A percentile compares a stretch with the other conserved stretches of the same genome.
These are phyloP conservation scores for Aspergillus bridgeri DNA, from an alignment of 495 filamentous ascomycete genomes.

Conservation along the genomic window DNA sequence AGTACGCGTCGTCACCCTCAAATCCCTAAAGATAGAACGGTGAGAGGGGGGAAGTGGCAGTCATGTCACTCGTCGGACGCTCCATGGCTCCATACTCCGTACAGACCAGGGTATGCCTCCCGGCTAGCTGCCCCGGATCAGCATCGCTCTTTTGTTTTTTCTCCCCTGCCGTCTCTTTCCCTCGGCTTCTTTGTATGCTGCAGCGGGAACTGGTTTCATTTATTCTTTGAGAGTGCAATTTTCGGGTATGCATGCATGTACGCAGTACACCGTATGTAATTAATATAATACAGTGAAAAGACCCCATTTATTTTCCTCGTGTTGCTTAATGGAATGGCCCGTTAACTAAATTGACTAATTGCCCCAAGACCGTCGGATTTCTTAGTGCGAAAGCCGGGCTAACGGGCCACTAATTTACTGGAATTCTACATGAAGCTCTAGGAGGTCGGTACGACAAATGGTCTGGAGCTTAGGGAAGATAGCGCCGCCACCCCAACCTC, in stretches of 20 bases:
- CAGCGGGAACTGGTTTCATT: not conserved
- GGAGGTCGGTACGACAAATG: constrained; percentile 5
- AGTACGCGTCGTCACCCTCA: not conserved
- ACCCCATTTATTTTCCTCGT: not conserved
- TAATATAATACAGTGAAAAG: not conserved
- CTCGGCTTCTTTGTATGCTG: not conserved
- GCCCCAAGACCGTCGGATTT: not conserved
- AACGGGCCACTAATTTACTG: constrained; percentile 1
- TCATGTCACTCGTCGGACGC: not conserved
- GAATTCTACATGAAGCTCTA: constrained; percentile 7
- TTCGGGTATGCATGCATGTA: no score
- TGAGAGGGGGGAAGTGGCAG: not conserved
- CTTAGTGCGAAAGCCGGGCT: not conserved
- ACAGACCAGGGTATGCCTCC: not conserved
- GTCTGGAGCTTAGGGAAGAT: constrained; percentile 17
- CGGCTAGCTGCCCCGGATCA: constrained; percentile 22
- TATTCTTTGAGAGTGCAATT: constrained; percentile 2
- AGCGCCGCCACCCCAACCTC: constrained; percentile 25
- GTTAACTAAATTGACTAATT: not conserved
- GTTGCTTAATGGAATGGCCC: not conserved
- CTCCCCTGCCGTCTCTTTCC: not conserved
- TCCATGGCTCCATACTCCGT: not conserved
- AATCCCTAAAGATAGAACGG: constrained; percentile 6
- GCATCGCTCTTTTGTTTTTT: constrained; percentile 4
- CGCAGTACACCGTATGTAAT: not conserved